phyloP scores from a whole-genome alignment of 805 yeast genomes.

The Cyberlindnera mrakii region DNA sequence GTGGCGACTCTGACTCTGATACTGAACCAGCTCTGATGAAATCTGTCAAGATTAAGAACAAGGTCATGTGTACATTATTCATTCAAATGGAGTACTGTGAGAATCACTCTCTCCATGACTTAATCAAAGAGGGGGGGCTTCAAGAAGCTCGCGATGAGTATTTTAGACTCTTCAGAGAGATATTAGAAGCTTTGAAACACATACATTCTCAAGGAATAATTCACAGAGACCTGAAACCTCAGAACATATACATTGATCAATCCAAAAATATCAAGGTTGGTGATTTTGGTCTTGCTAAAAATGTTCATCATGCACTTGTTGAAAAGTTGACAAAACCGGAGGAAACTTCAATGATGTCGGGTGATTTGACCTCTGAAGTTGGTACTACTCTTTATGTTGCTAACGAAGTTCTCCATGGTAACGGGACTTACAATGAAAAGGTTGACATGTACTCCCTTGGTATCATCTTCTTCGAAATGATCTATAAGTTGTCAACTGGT shows the following conservation, averaged over 20 bases:
- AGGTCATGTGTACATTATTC: constrained; percentile 63
- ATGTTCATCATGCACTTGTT: constrained; percentile 49
- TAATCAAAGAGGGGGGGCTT: constrained; percentile 70
- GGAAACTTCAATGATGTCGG: constrained; percentile 30
- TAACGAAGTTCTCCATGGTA: constrained; percentile 71
- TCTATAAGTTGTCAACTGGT: constrained; percentile 75
- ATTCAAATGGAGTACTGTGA: constrained; percentile 99
- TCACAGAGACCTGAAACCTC: constrained; percentile 92
- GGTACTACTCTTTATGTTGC: constrained; percentile 96
- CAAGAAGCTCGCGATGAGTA: constrained; percentile 69
- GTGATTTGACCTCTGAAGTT: constrained; percentile 83
- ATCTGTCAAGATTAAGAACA: constrained; percentile 17
- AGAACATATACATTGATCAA: constrained; percentile 91
- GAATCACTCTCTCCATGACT: constrained; percentile 79
- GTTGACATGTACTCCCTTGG: constrained; percentile 96
- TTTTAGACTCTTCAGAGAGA: constrained; percentile 85
- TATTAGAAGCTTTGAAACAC: constrained; percentile 82
- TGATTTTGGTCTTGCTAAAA: constrained; percentile 95
- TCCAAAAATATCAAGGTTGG: constrained; percentile 88
- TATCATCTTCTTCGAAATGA: constrained; percentile 92
- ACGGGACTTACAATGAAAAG: constrained; percentile 78
- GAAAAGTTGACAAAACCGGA: constrained; percentile 25
- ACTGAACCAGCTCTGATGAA: constrained; percentile 10
- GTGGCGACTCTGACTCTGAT: constrained; percentile 13
- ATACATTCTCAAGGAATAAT: constrained; percentile 92